Base-by-base conservation (phyloP, 345 rosid genomes). In the Geranium brycei region DNA sequence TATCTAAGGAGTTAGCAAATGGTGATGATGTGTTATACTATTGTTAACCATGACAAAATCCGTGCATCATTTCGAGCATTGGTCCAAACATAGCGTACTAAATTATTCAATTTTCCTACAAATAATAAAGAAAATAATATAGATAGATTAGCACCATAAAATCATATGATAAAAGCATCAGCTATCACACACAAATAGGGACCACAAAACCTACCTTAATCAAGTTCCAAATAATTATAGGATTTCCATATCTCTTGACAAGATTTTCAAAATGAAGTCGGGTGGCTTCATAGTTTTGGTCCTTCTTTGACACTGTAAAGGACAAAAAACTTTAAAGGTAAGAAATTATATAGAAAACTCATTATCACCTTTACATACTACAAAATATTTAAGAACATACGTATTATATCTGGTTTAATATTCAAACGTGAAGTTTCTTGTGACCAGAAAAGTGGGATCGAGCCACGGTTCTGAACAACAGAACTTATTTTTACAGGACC, bases 401-500 rank as follows among this genome's bases (percentile, higher is more conserved):
- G 69, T 72, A 87, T 81, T 59, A 90, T 90, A 82, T 90, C 99
- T 17, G 99, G 99, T 73, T 91, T 95, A 63, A 91, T 12, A 75
- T 84, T 95, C 89, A 95, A 82, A 40, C 96, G 79, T 5, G 99
- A 95, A 68, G 99, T 91, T 82, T 95, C 97, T 70, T 95, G 99
- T 41, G 99, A 91, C 99, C 99, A 95, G 72, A 88, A 91, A 16
- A 95, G 86, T 55, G 97, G 99, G 68, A 95, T 95, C 59, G 99
- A 95, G 66, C 99, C 99, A 62, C 99, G 96, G 74, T 90, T 91
- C 83, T 95, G 99, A 68, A 91, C 91, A 63, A 95, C 80, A 18
- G 99, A 91, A 78, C 85, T 88, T 76, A 95, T 82, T 80, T 85
- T 85, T 76, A 67, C 64, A 19, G 97, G 92, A 78, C 85, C 91